Conservation (phyloP, 345 rosid genomes). For the Hypericum perforatum region DNA sequence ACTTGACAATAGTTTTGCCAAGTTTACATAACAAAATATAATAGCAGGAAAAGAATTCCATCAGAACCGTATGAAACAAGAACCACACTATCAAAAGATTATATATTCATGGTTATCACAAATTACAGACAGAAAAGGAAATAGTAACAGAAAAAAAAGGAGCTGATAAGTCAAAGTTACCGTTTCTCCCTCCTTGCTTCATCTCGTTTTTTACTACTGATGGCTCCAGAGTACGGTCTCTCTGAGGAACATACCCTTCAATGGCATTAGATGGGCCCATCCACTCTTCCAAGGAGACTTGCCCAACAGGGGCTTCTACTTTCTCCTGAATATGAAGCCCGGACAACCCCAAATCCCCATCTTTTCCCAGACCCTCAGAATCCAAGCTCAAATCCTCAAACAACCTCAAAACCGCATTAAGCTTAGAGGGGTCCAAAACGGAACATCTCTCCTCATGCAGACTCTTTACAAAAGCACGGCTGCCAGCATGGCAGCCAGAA, state of each 20-base stretch:
- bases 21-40: too few relatives aligned
- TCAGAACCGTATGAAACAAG: too few relatives aligned
- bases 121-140: too few relatives aligned
- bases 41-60: too few relatives aligned
- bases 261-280: constrained; percentile 69
- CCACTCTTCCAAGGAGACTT: constrained; percentile 33
- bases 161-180: not conserved
- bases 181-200: constrained; percentile 17
- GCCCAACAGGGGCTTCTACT: constrained; percentile 22
- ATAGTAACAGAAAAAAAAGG: not conserved
- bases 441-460: constrained; percentile 48
- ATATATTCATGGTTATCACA: too few relatives aligned
- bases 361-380: constrained; percentile 16
- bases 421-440: constrained; percentile 30
- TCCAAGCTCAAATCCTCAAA: constrained; percentile 27
- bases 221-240: constrained; percentile 18
- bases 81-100: too few relatives aligned
- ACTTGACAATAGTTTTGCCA: too few relatives aligned
- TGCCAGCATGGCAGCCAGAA: constrained; percentile 41
- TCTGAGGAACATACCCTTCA: constrained; percentile 75
- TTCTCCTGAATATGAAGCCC: constrained; percentile 54
- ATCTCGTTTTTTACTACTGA: constrained; percentile 14
- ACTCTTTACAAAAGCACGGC: constrained; percentile 40
- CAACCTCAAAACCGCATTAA: constrained; percentile 38
- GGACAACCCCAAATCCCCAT: constrained; percentile 38